These are phyloP conservation scores for Exophiala phaeomuriformis DNA, from an alignment of 2,329 filamentous ascomycete genomes.

Conservation along the genomic window DNA sequence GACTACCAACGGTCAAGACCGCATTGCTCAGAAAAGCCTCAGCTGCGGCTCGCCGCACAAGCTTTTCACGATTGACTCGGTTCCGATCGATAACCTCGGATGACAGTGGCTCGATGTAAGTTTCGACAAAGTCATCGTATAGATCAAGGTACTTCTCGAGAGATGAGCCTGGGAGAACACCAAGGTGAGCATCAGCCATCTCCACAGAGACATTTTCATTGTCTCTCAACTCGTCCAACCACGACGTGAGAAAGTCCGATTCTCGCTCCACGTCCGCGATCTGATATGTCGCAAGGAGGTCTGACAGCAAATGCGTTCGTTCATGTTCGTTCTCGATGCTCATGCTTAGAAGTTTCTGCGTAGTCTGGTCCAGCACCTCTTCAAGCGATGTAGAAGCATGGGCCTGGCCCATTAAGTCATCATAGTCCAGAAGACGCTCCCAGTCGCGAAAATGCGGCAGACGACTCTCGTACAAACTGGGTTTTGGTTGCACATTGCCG, in stretches of 20 bases:
- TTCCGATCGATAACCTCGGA: conserved; percentile 13
- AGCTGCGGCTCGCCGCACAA: conserved; percentile 15
- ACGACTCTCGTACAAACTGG: neutral
- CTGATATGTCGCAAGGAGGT: neutral
- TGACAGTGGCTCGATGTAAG: conserved; percentile 13
- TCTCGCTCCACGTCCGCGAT: conserved; percentile 14
- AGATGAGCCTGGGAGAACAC: neutral
- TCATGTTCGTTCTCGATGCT: neutral
- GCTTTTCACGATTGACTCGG: conserved; percentile 21
- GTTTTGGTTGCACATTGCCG: too few relatives aligned
- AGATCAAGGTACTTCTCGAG: neutral
- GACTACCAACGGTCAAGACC: neutral
- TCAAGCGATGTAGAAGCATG: neutral
- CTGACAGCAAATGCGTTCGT: conserved; percentile 3
- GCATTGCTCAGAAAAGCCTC: conserved; percentile 12
- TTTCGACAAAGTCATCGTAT: conserved; percentile 7
- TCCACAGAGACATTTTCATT: neutral
- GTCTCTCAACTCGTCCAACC: conserved; percentile 1
- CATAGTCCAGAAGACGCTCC: conserved; percentile 6
- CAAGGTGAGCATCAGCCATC: neutral
- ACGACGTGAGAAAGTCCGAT: conserved; percentile 1
- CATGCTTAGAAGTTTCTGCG: neutral
- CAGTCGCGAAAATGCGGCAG: conserved; percentile 2
- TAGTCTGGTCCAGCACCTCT: neutral
- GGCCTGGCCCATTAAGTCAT: neutral